phyloP scores from a whole-genome alignment of 331 rosid genomes.

The Dryas integrifolia region DNA sequence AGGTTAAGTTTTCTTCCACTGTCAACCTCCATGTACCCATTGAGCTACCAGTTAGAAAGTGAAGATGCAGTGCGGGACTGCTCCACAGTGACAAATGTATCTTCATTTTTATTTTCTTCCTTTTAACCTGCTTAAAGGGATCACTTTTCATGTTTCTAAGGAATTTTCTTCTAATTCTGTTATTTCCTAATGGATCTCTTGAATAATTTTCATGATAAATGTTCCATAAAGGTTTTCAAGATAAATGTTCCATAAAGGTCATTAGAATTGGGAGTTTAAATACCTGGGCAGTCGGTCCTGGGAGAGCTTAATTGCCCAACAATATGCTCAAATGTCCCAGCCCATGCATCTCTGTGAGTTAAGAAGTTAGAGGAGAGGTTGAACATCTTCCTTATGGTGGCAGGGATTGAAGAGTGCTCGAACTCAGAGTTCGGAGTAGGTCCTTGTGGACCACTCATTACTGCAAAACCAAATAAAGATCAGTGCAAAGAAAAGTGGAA shows the following conservation, averaged over 20 bases:
- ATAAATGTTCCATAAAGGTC: neutral
- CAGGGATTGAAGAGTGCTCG: constrained; percentile 97
- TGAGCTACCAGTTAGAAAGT: neutral
- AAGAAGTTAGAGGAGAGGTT: constrained; percentile 83
- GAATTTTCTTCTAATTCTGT: neutral
- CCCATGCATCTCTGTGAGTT: constrained; percentile 98
- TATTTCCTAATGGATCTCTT: neutral
- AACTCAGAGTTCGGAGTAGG: constrained; percentile 85
- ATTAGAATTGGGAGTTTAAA: neutral
- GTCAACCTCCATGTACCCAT: neutral
- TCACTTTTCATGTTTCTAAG: neutral
- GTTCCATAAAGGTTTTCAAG: neutral
- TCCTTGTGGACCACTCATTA: constrained; percentile 68
- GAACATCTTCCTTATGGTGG: constrained; percentile 94
- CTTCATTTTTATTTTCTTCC: neutral
- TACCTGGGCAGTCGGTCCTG: constrained; percentile 91
- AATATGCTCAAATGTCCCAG: constrained; percentile 84
- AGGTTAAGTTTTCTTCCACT: neutral
- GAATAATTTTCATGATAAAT: neutral
- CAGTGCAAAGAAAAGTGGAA: constrained; percentile 24
- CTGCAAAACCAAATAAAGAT: constrained; percentile 43
- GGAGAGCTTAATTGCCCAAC: constrained; percentile 71
- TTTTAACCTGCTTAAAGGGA: neutral
- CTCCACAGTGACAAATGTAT: neutral
- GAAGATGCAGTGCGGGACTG: neutral